Conservation (phyloP, 2,329 filamentous ascomycete genomes). For the Pestalotiopsis sp. region DNA sequence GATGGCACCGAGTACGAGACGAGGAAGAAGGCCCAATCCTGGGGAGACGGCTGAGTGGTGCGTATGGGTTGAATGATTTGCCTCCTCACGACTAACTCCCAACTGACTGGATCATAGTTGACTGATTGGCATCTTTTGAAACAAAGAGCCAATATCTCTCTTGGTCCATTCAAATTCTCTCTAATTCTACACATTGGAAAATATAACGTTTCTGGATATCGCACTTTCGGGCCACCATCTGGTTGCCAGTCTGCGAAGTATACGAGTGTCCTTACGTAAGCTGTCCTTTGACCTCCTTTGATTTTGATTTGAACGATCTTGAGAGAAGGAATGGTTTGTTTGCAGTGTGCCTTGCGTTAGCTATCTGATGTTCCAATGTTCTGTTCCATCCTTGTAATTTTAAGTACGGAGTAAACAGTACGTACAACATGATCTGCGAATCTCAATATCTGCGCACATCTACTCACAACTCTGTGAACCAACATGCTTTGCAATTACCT, state of each 20-base stretch:
- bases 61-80: slow-evolving; percentile 27
- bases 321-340: too few relatives aligned
- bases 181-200: not conserved
- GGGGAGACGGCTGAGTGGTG: slow-evolving; percentile 26
- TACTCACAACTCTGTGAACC: not conserved
- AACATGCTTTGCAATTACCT: not conserved
- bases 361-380: too few relatives aligned
- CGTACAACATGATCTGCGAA: not conserved
- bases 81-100: not conserved
- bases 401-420: not conserved
- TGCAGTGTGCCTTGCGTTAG: too few relatives aligned
- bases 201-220: not conserved
- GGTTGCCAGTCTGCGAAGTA: not conserved
- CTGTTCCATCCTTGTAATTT: too few relatives aligned
- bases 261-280: not conserved
- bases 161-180: not conserved
- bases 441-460: not conserved
- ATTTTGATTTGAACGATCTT: too few relatives aligned
- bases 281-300: too few relatives aligned
- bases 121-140: slow-evolving; percentile 16
- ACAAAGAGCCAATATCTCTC: not conserved
- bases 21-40: slow-evolving; percentile 50
- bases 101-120: slow-evolving; percentile 22
- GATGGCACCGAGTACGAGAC: slow-evolving; percentile 50
- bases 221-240: not conserved